Evolutionary conservation across 2,329 filamentous ascomycete genomes (phyloP), one percentile per base, ranked within the genome.

Genomic region (Exophiala sp.): DNA sequence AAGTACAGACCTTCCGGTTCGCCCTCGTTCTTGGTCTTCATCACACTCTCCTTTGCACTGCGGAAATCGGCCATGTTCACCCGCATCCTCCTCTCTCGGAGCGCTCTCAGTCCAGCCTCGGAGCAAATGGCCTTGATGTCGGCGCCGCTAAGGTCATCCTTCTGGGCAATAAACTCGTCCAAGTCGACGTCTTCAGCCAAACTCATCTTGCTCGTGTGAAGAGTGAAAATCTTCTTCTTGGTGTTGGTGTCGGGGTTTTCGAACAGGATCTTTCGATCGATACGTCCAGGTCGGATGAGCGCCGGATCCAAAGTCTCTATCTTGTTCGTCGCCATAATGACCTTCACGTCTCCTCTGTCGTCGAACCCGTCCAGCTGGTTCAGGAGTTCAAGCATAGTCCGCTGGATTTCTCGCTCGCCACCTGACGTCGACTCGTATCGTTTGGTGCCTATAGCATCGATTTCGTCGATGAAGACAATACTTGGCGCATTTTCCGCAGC

Each of bases 281-380:
- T 98, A 78, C 93, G 90, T 58, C 93, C 93, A 38, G 93, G 93
- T 60, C 93, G 85, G 66, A 98, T 98, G 61, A 98, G 77, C 14
- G 93, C 93, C 48, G 93, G 93, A 65, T 98, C 94, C 22, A 98
- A 78, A 2, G 88, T 95, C 61, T 98, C 94, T 61, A 98, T 98
- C 81, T 98, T 98, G 82, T 98, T 98, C 60, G 93, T 98, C 10
- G 93, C 94, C 90, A 98, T 97, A 69, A 98, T 91, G 55, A 98
- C 93, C 77, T 98, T 98, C 71, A 98, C 91, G 66, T 98, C 93
- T 61, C 93, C 94, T 54, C 93, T 87, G 70, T 98, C 94, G 66
- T 98, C 93, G 72, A 98, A 98, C 63, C 93, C 93, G 67, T 98
- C 93, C 7, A 98, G 83, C 74, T 98, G 93, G 72, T 98, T 98